Evolutionary conservation across 768 basidiomycete genomes (phyloP).

Genomic region (Mycena amicta): DNA sequence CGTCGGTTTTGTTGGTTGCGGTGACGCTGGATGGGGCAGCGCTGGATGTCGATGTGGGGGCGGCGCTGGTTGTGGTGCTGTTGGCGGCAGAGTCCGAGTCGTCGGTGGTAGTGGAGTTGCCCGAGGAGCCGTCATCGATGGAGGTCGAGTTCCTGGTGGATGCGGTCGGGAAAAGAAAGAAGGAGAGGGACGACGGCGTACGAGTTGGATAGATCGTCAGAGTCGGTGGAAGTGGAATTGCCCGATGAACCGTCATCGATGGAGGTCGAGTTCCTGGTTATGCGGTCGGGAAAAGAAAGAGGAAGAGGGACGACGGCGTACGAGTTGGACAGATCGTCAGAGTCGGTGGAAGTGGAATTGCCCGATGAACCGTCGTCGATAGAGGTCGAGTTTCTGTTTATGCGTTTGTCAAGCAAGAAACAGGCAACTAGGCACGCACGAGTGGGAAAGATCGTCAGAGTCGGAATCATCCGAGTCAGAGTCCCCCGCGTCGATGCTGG

Average conservation of each 20-base stretch:
- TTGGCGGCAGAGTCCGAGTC: neutral
- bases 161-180: no score
- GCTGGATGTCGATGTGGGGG: conserved; percentile 4
- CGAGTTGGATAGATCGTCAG: neutral
- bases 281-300: no score
- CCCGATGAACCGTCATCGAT: neutral
- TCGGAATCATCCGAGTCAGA: no score
- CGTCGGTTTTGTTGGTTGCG: neutral
- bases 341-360: no score
- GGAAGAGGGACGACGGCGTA: neutral
- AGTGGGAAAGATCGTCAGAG: no score
- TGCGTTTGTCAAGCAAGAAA: no score
- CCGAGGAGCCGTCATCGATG: neutral
- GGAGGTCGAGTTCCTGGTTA: no score
- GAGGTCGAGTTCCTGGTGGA: no score
- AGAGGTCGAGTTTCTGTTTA: no score
- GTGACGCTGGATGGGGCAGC: conserved; percentile 4
- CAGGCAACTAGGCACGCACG: no score
- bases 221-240: neutral
- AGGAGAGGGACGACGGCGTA: neutral
- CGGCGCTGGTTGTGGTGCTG: neutral
- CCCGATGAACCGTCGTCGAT: no score
- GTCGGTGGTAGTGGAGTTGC: neutral
- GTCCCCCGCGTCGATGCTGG: no score
- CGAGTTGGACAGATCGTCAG: neutral